These are phyloP conservation scores for Bocquillonia castaneifolia DNA, from an alignment of 441 rosid species.

Conservation along the genomic window DNA sequence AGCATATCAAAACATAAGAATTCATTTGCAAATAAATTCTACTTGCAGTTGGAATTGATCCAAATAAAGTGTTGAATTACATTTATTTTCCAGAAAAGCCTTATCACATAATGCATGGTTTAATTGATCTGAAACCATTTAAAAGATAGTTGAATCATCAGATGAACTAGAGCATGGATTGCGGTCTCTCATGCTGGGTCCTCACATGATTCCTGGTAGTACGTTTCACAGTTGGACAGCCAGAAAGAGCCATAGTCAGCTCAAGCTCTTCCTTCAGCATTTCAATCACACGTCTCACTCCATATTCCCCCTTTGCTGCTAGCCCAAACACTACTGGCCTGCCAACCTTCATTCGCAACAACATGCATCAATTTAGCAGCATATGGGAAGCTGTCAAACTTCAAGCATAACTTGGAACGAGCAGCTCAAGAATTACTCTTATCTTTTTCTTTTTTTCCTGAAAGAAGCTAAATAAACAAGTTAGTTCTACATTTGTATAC, in stretches of 20 bases:
- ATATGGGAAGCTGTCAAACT: background rate
- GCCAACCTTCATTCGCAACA: conserved; percentile 49
- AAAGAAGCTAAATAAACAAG: background rate
- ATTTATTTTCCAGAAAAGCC: background rate
- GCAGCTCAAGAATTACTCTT: background rate
- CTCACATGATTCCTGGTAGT: conserved; percentile 56
- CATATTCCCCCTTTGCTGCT: conserved; percentile 75
- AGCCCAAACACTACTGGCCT: conserved; percentile 72
- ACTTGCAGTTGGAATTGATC: too few species aligned
- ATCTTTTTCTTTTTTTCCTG: background rate
- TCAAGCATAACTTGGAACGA: background rate
- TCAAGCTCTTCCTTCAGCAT: conserved; percentile 79
- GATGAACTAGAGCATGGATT: conserved; percentile 40
- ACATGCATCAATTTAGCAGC: too few species aligned
- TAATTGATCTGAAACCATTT: background rate
- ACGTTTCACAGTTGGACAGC: conserved; percentile 54
- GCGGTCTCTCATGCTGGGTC: conserved; percentile 18
- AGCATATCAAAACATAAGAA: too few species aligned
- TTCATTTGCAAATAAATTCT: too few species aligned
- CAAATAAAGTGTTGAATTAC: too few species aligned
- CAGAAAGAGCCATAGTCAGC: conserved; percentile 69
- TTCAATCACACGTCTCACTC: conserved; percentile 52
- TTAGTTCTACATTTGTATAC: background rate
- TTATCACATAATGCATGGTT: background rate
- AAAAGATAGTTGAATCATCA: background rate